A percentile compares a stretch with the other conserved stretches of the same genome.
These are phyloP conservation scores for Nicotiana knightiana DNA, from an alignment of 257 asterid genomes.

Conservation along the genomic window DNA sequence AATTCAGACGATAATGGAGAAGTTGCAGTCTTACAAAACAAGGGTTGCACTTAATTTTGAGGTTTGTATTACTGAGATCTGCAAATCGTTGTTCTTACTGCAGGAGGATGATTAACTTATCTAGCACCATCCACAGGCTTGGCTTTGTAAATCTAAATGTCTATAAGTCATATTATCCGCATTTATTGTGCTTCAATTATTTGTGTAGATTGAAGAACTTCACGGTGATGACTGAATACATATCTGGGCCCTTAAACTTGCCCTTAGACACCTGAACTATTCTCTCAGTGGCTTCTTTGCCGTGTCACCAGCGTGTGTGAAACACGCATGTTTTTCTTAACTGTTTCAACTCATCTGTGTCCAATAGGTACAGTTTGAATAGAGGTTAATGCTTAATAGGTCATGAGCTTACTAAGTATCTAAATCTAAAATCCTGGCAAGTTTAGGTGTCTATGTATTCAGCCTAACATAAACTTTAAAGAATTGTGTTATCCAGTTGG, in stretches of 20 bases:
- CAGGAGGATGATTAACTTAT: neutral
- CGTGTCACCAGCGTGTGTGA: no score
- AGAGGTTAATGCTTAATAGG: no score
- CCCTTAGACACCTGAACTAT: neutral
- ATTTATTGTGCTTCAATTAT: neutral
- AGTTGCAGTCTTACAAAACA: constrained; percentile 84
- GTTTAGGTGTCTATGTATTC: no score
- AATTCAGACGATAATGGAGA: constrained; percentile 88
- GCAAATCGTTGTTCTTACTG: neutral
- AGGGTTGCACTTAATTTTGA: constrained; percentile 84
- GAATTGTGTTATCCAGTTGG: neutral
- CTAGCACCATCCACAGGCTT: neutral
- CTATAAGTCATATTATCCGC: neutral
- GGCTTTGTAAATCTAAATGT: neutral
- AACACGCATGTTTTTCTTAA: no score
- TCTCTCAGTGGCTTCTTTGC: no score
- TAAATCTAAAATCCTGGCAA: no score
- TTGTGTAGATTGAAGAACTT: neutral
- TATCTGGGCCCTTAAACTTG: neutral
- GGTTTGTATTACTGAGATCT: constrained; percentile 35
- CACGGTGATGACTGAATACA: neutral
- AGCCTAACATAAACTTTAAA: neutral
- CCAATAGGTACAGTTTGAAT: no score
- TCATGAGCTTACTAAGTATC: no score
- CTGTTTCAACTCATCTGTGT: no score